phyloP scores from a whole-genome alignment of 2,329 filamentous ascomycete genomes.

The Penicillium psychrosexuale region DNA sequence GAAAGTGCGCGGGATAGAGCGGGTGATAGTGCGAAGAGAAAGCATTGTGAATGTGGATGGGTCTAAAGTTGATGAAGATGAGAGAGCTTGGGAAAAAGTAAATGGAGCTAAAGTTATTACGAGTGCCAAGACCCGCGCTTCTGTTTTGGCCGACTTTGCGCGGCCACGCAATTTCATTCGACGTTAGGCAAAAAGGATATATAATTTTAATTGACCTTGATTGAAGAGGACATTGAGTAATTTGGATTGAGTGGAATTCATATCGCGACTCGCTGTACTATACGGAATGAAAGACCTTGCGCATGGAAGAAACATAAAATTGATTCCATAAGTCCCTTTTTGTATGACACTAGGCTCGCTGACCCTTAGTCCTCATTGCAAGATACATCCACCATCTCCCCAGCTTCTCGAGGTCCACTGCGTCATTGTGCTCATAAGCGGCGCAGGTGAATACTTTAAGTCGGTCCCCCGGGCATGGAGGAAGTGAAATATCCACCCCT shows the following conservation, averaged over 20 bases:
- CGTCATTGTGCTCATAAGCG: too few species aligned
- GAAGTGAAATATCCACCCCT: too few species aligned
- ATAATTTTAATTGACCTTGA: neutral
- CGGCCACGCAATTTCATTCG: slow-evolving; percentile 18
- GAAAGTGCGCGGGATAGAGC: slow-evolving; percentile 64
- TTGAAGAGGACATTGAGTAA: neutral
- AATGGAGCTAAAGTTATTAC: slow-evolving; percentile 26
- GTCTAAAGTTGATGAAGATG: slow-evolving; percentile 8
- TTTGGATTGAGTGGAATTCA: too few species aligned
- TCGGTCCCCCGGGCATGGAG: too few species aligned
- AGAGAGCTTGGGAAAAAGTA: slow-evolving; percentile 21
- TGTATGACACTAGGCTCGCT: too few species aligned
- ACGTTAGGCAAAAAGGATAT: neutral
- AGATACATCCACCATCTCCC: too few species aligned
- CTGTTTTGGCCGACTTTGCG: slow-evolving; percentile 13
- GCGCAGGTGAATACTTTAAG: too few species aligned
- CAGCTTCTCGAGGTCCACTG: too few species aligned
- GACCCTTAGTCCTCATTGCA: too few species aligned
- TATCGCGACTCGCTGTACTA: neutral
- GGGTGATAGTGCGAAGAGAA: slow-evolving; percentile 63
- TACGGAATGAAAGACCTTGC: neutral
- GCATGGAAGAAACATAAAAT: neutral
- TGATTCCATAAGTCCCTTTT: too few species aligned
- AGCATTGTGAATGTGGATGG: slow-evolving; percentile 56
- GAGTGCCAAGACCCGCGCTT: slow-evolving; percentile 23